A percentile compares a stretch with the other conserved stretches of the same genome.
Conservation (phyloP, 2,329 filamentous ascomycete genomes). For the Exophiala sideris region DNA sequence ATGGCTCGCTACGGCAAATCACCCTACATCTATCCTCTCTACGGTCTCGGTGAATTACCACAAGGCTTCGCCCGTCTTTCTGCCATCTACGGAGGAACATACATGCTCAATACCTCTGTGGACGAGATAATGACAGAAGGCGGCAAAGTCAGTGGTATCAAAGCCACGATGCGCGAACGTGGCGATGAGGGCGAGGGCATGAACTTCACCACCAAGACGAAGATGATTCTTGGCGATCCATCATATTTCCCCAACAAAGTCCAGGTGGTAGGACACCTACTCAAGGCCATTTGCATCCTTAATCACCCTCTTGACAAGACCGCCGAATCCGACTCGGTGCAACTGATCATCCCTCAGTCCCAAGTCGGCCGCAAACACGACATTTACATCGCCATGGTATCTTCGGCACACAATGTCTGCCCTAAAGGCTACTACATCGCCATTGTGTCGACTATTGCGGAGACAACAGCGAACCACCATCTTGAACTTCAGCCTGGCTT, state of each 20-base stretch:
- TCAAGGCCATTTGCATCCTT: slow-evolving; percentile 96
- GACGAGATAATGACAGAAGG: slow-evolving; percentile 85
- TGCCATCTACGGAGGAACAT: slow-evolving; percentile 97
- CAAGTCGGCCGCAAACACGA: slow-evolving; percentile 97
- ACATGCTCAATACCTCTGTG: slow-evolving; percentile 96
- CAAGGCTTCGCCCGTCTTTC: slow-evolving; percentile 97
- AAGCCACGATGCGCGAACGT: slow-evolving; percentile 90
- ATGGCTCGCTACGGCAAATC: slow-evolving; percentile 98
- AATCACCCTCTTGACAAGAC: slow-evolving; percentile 93
- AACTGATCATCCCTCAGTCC: slow-evolving; percentile 96
- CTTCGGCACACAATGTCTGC: slow-evolving; percentile 94
- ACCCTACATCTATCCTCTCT: slow-evolving; percentile 98
- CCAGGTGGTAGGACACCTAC: slow-evolving; percentile 79
- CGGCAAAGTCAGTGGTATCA: slow-evolving; percentile 88
- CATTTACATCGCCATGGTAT: slow-evolving; percentile 95
- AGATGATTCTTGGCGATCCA: slow-evolving; percentile 92
- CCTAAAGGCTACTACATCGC: slow-evolving; percentile 99
- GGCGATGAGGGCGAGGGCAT: slow-evolving; percentile 71
- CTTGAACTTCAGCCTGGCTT: slow-evolving; percentile 89
- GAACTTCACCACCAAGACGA: slow-evolving; percentile 94
- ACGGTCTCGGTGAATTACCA: slow-evolving; percentile 93
- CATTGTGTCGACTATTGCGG: slow-evolving; percentile 96
- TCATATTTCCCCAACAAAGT: slow-evolving; percentile 94
- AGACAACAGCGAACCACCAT: slow-evolving; percentile 88
- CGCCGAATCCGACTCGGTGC: slow-evolving; percentile 80